These are phyloP conservation scores for Podaxis rugospora DNA, from an alignment of 768 basidiomycete species.

Conservation along the genomic window DNA sequence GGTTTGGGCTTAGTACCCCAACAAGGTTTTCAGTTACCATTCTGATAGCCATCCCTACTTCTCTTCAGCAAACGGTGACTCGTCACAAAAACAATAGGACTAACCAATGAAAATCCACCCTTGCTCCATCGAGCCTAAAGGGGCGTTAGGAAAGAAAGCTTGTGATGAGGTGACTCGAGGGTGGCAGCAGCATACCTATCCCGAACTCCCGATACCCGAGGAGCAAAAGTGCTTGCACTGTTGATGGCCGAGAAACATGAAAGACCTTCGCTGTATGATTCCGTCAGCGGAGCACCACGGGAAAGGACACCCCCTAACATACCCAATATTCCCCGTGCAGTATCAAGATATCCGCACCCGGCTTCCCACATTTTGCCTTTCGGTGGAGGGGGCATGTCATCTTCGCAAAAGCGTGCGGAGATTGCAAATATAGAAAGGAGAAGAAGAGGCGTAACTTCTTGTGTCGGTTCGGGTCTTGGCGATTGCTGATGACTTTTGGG, in stretches of 20 bases:
- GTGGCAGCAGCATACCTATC: constrained; percentile 38
- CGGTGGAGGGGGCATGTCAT: constrained; percentile 39
- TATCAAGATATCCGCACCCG: constrained; percentile 58
- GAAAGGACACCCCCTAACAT: constrained; percentile 6
- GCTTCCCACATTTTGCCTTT: constrained; percentile 67
- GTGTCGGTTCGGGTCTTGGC: constrained; percentile 50
- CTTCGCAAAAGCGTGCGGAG: constrained; percentile 66
- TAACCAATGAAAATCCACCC: constrained; percentile 81
- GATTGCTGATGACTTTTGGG: constrained; percentile 27
- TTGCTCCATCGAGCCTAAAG: constrained; percentile 67
- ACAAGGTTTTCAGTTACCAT: constrained; percentile 19
- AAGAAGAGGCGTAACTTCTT: constrained; percentile 62
- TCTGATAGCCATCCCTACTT: constrained; percentile 24
- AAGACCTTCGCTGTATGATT: constrained; percentile 38
- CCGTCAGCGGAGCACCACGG: not conserved
- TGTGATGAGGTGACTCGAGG: not conserved
- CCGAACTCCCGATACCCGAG: constrained; percentile 85
- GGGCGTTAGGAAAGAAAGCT: not conserved
- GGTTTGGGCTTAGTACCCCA: constrained; percentile 18
- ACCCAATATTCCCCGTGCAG: constrained; percentile 65
- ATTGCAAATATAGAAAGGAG: constrained; percentile 80
- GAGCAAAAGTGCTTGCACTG: constrained; percentile 77
- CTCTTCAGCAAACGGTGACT: constrained; percentile 5
- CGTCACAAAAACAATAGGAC: constrained; percentile 12
- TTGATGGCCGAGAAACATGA: constrained; percentile 65